These are phyloP conservation scores for Uncinocarpus reesii DNA, from an alignment of 2,329 filamentous ascomycete genomes.

Conservation along the genomic window DNA sequence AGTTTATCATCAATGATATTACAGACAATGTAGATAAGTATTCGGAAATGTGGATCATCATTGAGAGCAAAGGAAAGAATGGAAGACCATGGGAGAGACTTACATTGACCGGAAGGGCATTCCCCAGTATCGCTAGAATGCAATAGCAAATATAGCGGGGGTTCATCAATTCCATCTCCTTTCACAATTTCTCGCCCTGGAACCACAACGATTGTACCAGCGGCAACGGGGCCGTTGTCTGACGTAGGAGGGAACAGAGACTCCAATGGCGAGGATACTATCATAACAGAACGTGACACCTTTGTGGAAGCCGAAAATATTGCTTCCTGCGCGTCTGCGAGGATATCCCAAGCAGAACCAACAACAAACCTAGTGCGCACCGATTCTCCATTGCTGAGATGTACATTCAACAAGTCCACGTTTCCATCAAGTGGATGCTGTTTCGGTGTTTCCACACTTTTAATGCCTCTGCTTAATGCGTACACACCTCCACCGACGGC, in stretches of 20 bases:
- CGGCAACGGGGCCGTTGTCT: slow-evolving; percentile 66
- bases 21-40: slow-evolving; percentile 99
- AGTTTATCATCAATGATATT: slow-evolving; percentile 74
- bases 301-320: slow-evolving; percentile 22
- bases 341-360: slow-evolving; percentile 32
- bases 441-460: slow-evolving; percentile 19
- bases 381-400: slow-evolving; percentile 30
- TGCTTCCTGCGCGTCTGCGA: slow-evolving; percentile 14
- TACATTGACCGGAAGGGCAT: slow-evolving; percentile 80
- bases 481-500: slow-evolving; percentile 89
- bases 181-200: slow-evolving; percentile 24
- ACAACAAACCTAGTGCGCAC: slow-evolving; percentile 31
- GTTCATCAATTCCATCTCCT: slow-evolving; percentile 21
- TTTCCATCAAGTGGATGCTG: slow-evolving; percentile 11
- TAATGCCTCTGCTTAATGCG: slow-evolving; percentile 64
- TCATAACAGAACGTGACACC: slow-evolving; percentile 53
- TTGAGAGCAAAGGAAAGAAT: slow-evolving; percentile 34
- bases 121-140: slow-evolving; percentile 90
- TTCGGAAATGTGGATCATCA: slow-evolving; percentile 74
- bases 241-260: slow-evolving; percentile 58
- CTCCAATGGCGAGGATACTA: slow-evolving; percentile 57
- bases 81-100: slow-evolving; percentile 41
- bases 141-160: slow-evolving; percentile 52
- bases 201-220: slow-evolving; percentile 47
- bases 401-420: slow-evolving; percentile 22